phyloP scores from a whole-genome alignment of 768 basidiomycete species.

The Boletus rex-veris region DNA sequence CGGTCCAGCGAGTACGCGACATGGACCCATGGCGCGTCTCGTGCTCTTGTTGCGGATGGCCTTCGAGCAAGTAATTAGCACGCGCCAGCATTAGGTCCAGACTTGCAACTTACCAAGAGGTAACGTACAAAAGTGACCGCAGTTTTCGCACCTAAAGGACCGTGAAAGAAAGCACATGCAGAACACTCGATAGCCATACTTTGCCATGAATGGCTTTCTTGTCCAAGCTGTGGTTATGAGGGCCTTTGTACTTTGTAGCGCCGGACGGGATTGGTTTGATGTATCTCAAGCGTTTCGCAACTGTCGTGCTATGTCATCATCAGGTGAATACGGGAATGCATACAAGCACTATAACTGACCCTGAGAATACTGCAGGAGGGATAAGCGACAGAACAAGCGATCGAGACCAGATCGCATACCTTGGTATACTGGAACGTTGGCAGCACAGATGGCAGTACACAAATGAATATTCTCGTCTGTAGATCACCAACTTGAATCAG shows the following conservation, averaged over 20 bases:
- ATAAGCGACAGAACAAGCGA: no score
- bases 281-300: no score
- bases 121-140: slow-evolving; percentile 56
- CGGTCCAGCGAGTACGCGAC: slow-evolving; percentile 53
- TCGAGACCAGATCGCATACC: no score
- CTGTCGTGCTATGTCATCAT: no score
- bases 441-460: no score
- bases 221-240: slow-evolving; percentile 48
- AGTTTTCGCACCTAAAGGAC: slow-evolving; percentile 42
- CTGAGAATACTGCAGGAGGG: no score
- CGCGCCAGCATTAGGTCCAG: no score
- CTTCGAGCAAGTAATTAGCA: slow-evolving; percentile 28
- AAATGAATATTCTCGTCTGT: no score
- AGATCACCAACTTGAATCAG: no score
- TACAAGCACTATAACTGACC: no score
- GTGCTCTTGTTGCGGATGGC: slow-evolving; percentile 57
- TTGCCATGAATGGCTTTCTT: slow-evolving; percentile 42
- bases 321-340: no score
- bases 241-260: slow-evolving; percentile 40
- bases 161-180: background rate
- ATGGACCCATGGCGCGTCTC: slow-evolving; percentile 64
- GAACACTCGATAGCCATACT: slow-evolving; percentile 26
- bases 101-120: slow-evolving; percentile 42
- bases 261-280: slow-evolving; percentile 45
- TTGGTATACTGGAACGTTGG: no score